Base-by-base conservation (phyloP, 192 early-diverging fungal species). In the Radiomyces spectabilis region DNA sequence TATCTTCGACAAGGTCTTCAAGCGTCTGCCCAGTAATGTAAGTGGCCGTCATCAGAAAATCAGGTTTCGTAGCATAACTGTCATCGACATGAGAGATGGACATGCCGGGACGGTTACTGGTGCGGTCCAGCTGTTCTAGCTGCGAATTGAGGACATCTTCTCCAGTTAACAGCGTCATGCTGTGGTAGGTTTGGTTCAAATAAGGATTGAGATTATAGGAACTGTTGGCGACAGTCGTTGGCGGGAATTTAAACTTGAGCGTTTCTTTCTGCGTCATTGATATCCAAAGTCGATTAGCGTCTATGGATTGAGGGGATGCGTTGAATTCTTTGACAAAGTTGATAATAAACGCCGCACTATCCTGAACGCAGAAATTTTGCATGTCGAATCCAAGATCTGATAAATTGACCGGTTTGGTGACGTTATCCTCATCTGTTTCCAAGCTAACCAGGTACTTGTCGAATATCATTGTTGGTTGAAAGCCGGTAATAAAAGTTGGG, bases 401-500 rank as follows among this genome's bases (percentile, higher is more conserved):
- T 33, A 55, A 31, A 2, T 29, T 54, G 13, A 44, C 33, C 6
- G 18, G 30, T 5, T 40, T 48, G 26, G 18, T 4, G n/a, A 19
- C 16, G 3, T 43, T 46, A 5, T 16, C 4, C 26, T 34, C 12
- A 16, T 8, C 21, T 32, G 5, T 19, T 13, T 38, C 39, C 15
- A 49, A 21, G 26, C 24, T 48, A 10, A 59, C 22, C 4, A 68
- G 52, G 30, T 48, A 63, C 30, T 69, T 69, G 16, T 69, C 67
- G 55, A 69, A 69, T 12, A 69, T 62, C 55, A 69, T 62, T 25
- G 60, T 63, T 6, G 60, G 67, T 34, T 59, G 59, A 38, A 69
- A 69, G 0, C 67, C 61, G 1, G 60, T 61, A 31, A 69, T 50
- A 37, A 53, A 69, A 1, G 47, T 41, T 2, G 61, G 51, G 0